A percentile compares a stretch with the other conserved stretches of the same genome.
phyloP scores from a whole-genome alignment of 1,284 basidiomycete species.

The Trametes versicolor region DNA sequence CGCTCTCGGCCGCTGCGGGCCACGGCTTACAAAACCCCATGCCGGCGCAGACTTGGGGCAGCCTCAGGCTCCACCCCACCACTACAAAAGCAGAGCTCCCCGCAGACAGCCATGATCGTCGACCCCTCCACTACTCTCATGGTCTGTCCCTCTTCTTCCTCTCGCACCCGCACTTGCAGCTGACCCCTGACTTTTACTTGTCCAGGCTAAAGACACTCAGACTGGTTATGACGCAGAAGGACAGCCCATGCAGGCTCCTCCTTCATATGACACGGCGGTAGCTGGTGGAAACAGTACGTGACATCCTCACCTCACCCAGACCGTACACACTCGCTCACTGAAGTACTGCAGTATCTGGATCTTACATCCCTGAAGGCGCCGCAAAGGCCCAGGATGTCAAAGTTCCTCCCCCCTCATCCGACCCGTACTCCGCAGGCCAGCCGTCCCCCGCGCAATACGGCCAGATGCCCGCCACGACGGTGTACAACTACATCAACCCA shows the following conservation, averaged over 20 bases:
- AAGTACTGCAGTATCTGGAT: constrained; percentile 32
- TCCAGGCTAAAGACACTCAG: constrained; percentile 27
- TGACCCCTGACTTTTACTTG: not conserved
- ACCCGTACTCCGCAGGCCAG: constrained; percentile 28
- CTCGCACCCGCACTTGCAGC: not conserved
- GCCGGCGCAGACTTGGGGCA: constrained; percentile 15
- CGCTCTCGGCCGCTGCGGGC: constrained; percentile 14
- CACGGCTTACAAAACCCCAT: constrained; percentile 27
- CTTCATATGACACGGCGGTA: constrained; percentile 38
- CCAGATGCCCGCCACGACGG: constrained; percentile 42
- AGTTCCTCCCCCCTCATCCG: constrained; percentile 32
- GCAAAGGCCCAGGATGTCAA: constrained; percentile 39
- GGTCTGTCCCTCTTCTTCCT: constrained; percentile 31
- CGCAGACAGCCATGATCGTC: constrained; percentile 33
- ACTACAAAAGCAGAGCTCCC: constrained; percentile 26
- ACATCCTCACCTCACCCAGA: not conserved
- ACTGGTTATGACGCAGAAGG: constrained; percentile 17
- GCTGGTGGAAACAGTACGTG: constrained; percentile 26
- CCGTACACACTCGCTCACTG: not conserved
- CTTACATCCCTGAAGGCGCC: constrained; percentile 37
- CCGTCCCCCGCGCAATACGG: constrained; percentile 30
- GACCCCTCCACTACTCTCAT: constrained; percentile 36
- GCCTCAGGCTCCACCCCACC: constrained; percentile 13
- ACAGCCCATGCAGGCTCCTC: constrained; percentile 34
- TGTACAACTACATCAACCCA: constrained; percentile 59